A percentile compares a stretch with the other conserved stretches of the same genome.
Evolutionary conservation across 805 yeast species (phyloP).

Genomic region (Hanseniaspora taiwanica): DNA sequence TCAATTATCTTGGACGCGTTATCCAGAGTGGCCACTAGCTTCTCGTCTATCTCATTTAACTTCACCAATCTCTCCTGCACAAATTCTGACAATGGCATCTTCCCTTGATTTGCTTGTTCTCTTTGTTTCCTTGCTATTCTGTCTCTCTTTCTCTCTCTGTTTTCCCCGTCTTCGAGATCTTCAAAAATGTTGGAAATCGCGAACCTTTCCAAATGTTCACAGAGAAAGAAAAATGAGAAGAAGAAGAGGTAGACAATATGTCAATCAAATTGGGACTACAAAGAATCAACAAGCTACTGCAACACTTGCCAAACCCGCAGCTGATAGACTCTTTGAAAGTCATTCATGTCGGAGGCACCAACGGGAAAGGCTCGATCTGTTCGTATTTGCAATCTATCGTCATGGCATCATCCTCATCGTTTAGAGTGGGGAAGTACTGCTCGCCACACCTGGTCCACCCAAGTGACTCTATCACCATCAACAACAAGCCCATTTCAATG

Average conservation of each 20-base stretch:
- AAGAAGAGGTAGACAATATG: constrained; percentile 17
- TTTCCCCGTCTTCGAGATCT: too few species aligned
- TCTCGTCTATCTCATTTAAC: constrained; percentile 16
- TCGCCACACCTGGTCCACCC: constrained; percentile 72
- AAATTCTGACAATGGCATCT: constrained; percentile 3
- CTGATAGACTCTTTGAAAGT: constrained; percentile 33
- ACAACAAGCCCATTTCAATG: constrained; percentile 41
- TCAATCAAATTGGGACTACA: constrained; percentile 47
- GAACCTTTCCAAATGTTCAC: too few species aligned
- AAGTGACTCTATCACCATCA: constrained; percentile 63
- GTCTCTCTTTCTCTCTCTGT: too few species aligned
- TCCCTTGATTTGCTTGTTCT: not conserved
- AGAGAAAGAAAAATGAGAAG: too few species aligned
- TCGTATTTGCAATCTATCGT: constrained; percentile 45
- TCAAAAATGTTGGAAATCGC: too few species aligned
- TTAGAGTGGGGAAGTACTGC: constrained; percentile 63
- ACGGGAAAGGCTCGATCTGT: constrained; percentile 91
- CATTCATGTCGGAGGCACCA: constrained; percentile 92
- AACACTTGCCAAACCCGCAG: constrained; percentile 58
- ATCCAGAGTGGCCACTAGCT: constrained; percentile 16
- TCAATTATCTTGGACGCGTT: constrained; percentile 21
- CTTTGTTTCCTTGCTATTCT: not conserved
- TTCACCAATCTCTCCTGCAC: constrained; percentile 19
- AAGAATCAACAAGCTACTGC: constrained; percentile 34
- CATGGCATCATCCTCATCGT: not conserved